Conservation (phyloP, 2,329 filamentous ascomycete species). For the Fonsecaea pugnacius region DNA sequence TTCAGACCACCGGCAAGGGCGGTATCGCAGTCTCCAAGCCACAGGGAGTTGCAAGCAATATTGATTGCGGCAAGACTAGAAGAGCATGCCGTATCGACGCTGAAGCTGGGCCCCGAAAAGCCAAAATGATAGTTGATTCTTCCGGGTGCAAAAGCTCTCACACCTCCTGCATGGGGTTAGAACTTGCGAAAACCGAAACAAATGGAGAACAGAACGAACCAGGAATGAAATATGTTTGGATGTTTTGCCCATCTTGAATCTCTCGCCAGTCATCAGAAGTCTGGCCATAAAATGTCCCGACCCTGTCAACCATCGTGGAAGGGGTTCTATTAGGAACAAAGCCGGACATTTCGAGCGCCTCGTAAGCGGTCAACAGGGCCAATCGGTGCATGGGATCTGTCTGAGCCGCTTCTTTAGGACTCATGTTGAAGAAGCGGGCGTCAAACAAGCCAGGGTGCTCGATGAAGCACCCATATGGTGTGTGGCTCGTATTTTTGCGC, state of each 20-base stretch:
- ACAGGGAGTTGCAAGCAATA: slow-evolving; percentile 67
- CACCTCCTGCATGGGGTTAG: slow-evolving; percentile 24
- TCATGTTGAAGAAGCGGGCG: slow-evolving; percentile 48
- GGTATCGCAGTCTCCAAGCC: slow-evolving; percentile 72
- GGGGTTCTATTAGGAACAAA: slow-evolving; percentile 69
- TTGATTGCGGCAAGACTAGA: slow-evolving; percentile 69
- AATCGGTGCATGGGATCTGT: slow-evolving; percentile 55
- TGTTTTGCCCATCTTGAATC: slow-evolving; percentile 35
- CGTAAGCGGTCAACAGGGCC: slow-evolving; percentile 73
- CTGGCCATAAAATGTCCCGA: slow-evolving; percentile 67
- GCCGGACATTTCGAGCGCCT: slow-evolving; percentile 74
- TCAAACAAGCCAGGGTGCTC: slow-evolving; percentile 47
- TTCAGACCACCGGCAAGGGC: slow-evolving; percentile 74
- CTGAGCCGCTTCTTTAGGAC: slow-evolving; percentile 31
- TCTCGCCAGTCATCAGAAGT: slow-evolving; percentile 39
- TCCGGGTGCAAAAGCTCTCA: slow-evolving; percentile 38
- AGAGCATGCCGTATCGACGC: slow-evolving; percentile 71
- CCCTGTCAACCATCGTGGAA: slow-evolving; percentile 60
- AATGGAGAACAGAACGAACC: not conserved
- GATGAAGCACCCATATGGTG: slow-evolving; percentile 46
- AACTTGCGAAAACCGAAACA: not conserved
- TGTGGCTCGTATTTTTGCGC: slow-evolving; percentile 41
- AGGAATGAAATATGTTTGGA: slow-evolving; percentile 39
- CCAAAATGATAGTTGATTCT: slow-evolving; percentile 67
- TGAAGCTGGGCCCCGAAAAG: slow-evolving; percentile 67